Evolutionary conservation across 805 yeast species (phyloP), one percentile per base, ranked within the genome.

Genomic region (Saturnispora gosingensis): DNA sequence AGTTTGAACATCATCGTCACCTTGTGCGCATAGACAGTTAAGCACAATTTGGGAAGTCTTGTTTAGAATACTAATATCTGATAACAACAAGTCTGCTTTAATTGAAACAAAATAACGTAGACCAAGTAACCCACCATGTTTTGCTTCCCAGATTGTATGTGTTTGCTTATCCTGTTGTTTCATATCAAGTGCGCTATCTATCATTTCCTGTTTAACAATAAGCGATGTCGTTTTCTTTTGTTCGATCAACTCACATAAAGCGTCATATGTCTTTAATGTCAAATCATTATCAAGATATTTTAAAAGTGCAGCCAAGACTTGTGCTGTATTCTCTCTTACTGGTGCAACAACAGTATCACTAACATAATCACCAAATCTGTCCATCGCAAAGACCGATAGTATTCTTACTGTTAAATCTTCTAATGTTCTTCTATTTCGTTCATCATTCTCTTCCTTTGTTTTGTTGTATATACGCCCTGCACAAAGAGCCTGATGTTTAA

Each of bases 281-380:
- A 78, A 69, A 2, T 73, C 75, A 39, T 77, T 77, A 18, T 81
- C 75, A 47, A 93, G 68, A 66, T 88, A 93, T n/a, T 85, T 71
- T 44, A 93, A 69, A 39, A 91, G 69, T 1, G 97, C 96, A 15
- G 96, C 98, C 46, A 93, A 69, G 0, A 97, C 81, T 67, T 93
- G 99, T 0, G 97, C 97, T 28, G 91, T 88, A 35, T 96, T 88
- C 68, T 95, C 99, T 62, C 99, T 73, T 4, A 93, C 98, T 1
- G 99, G 99, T 0, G 98, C 98, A 38, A 93, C 95, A 13, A 93
- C 99, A 6, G 96, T 95, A 63, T 93, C 99, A 43, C 95, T 84
- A 32, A 93, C 96, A 66, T 87, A 93, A 70, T 93, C 99, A 45
- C 97, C 98, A 68, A 93, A 93, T 59, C 98, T 71, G 68, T 93